Base-by-base conservation (phyloP, 2,329 filamentous ascomycete species). In the Cordyceps cicadae region DNA sequence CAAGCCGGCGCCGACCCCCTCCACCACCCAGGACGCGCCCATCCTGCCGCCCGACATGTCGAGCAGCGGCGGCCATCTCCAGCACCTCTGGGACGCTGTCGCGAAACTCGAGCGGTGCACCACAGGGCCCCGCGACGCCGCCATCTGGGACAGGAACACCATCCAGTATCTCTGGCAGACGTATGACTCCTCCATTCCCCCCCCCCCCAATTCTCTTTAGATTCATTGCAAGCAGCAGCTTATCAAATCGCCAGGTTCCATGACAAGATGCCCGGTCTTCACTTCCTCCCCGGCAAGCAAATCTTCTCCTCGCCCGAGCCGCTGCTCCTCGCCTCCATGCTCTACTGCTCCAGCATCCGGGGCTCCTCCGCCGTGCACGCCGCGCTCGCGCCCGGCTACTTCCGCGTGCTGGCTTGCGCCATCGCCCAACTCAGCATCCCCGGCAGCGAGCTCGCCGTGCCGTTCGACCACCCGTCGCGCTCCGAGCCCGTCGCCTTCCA, bases 261-360 rank as follows among this genome's bases (percentile, higher is more conserved):
- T 60, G 73, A 76, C 37, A 74, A 71, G 39, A 77, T 77, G 71
- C 75, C 74, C 0, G 74, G 75, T 0, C 64, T 79, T 3, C 77
- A 78, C 62, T 79, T 78, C 54, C 69, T 78, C 12, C 75, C 77
- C 0, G 71, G 70, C 21, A 77, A 74, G 37, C 73, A 75, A 63
- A 74, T 68, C 0, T 78, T 77, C 34, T 77, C 75, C 0, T 70
- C 71, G 0, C 77, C 77, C 0, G 72, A 70, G 15, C 76, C 76
- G 1, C 67, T 78, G 1, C 68, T 79, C 11, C 66, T 79, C 6
- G 76, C 76, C 3, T 72, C 76, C 0, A 77, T 79, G 59, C 69
- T 79, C 0, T 78, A 78, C 65, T 77, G 69, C 67, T 77, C 66
- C 39, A 75, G 68, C 63, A 73, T 66, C 19, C 69, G 66, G 48